Evolutionary conservation across 2,329 filamentous ascomycete genomes (phyloP).

Genomic region (Stachybotrys echinatus): DNA sequence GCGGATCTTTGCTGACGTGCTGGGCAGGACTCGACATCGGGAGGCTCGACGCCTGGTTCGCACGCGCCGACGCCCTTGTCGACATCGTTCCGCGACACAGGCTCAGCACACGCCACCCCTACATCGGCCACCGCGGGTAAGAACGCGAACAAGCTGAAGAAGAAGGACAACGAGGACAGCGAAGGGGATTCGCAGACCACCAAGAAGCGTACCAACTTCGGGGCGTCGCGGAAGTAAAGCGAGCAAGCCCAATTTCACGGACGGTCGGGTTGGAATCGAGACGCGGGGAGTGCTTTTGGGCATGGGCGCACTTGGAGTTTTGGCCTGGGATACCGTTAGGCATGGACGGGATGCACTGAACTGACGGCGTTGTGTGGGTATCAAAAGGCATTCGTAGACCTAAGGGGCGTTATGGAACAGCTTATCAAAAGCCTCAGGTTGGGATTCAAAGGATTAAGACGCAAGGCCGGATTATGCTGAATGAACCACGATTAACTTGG

Average conservation of each 20-base stretch:
- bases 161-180: slow-evolving; percentile 52
- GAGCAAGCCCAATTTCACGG: neutral
- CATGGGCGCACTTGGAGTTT: neutral
- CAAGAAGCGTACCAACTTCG: slow-evolving; percentile 56
- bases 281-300: neutral
- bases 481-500: no score
- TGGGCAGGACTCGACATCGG: slow-evolving; percentile 36
- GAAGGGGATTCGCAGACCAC: slow-evolving; percentile 49
- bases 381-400: neutral
- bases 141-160: slow-evolving; percentile 45
- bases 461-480: no score
- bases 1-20: slow-evolving; percentile 4
- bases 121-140: slow-evolving; percentile 44
- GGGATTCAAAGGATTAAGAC: no score
- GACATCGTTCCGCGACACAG: slow-evolving; percentile 44
- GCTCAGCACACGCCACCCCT: slow-evolving; percentile 50
- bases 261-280: neutral
- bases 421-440: no score
- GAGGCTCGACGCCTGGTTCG: slow-evolving; percentile 34
- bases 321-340: neutral
- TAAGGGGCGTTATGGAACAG: no score
- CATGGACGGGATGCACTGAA: no score
- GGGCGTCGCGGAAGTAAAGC: slow-evolving; percentile 43
- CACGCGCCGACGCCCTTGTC: slow-evolving; percentile 52
- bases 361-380: neutral